Evolutionary conservation across 2,329 filamentous ascomycete species (phyloP), one percentile per base, ranked within the genome.

Genomic region (Penicillium sp.): DNA sequence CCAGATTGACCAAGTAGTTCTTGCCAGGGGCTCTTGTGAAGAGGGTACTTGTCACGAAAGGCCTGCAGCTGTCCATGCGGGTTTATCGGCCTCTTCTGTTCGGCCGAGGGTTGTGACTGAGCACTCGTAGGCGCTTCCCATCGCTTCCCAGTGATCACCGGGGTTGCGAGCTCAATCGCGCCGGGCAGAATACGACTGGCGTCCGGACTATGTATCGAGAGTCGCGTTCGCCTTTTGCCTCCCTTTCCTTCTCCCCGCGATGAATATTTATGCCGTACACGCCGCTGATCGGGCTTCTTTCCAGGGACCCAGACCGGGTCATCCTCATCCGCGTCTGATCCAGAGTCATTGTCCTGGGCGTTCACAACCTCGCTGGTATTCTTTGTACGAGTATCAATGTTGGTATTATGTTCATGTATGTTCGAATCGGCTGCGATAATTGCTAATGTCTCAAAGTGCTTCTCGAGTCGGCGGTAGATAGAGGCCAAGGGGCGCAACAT

Each of bases 221-320:
- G 59, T 54, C 76, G 67, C 24, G 65, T 69, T 44, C 72, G 73
- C 51, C 62, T 67, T 50, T 67, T 69, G 1, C 67, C 61, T 19
- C 64, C 65, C 37, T 58, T 64, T 17, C 62, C 65, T 58, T 75
- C 72, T 10, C 66, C 70, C 15, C 75, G 72, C 38, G 66, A 68
- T 35, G 77, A 76, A 58, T 79, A 80, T 55, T 72, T 80, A 55
- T 77, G 76, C 58, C 71, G 72, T 45, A 78, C 64, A 28, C 73
- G 76, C 19, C 75, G 75, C 51, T 73, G 72, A 19, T 68, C 70
- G 13, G 60, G 64, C 56, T 72, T 68, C 51, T 64, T 73, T 19
- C 73, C 76, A 3, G 78, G 78, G 17, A 79, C 67, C 78, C 78
- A 80, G 17, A 73, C 75, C 5, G 78, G 78, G 54, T 80, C 78